Evolutionary conservation across 495 filamentous ascomycete genomes (phyloP).

Genomic region (Physcia stellaris): DNA sequence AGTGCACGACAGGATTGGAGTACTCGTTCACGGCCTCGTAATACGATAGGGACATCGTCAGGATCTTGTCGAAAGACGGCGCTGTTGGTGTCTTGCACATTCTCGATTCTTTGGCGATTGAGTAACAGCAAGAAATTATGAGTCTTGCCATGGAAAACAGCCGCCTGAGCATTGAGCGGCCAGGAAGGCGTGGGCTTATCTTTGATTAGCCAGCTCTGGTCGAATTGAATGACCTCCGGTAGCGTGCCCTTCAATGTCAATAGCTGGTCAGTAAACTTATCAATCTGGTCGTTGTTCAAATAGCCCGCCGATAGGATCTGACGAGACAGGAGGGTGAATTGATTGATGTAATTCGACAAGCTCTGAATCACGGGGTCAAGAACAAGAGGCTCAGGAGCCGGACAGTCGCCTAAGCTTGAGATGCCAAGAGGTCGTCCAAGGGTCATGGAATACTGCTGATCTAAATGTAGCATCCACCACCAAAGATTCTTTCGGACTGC

Average conservation of each 20-base stretch:
- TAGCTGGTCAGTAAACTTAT: constrained; percentile 29
- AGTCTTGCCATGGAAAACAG: constrained; percentile 28
- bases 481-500: constrained; percentile 26
- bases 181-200: constrained; percentile 26
- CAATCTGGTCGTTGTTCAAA: constrained; percentile 27
- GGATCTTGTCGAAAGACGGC: constrained; percentile 1
- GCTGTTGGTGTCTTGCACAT: constrained; percentile 4
- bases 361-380: constrained; percentile 24
- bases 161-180: constrained; percentile 28
- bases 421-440: constrained; percentile 32
- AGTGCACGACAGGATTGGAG: constrained; percentile 25
- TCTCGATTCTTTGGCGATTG: constrained; percentile 29
- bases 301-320: constrained; percentile 28
- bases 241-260: constrained; percentile 26
- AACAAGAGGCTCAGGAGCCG: constrained; percentile 25
- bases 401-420: constrained; percentile 32
- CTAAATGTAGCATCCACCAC: constrained; percentile 40
- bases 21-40: constrained; percentile 28
- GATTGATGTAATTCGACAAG: constrained; percentile 25
- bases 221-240: constrained; percentile 28
- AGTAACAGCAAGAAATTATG: constrained; percentile 32
- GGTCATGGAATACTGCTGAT: constrained; percentile 35
- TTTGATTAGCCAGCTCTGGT: constrained; percentile 28
- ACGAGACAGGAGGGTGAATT: constrained; percentile 31
- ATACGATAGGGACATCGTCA: constrained; percentile 6